Evolutionary conservation across 768 basidiomycete genomes (phyloP), one percentile per base, ranked within the genome.

Genomic region (Boletus barrowsii): DNA sequence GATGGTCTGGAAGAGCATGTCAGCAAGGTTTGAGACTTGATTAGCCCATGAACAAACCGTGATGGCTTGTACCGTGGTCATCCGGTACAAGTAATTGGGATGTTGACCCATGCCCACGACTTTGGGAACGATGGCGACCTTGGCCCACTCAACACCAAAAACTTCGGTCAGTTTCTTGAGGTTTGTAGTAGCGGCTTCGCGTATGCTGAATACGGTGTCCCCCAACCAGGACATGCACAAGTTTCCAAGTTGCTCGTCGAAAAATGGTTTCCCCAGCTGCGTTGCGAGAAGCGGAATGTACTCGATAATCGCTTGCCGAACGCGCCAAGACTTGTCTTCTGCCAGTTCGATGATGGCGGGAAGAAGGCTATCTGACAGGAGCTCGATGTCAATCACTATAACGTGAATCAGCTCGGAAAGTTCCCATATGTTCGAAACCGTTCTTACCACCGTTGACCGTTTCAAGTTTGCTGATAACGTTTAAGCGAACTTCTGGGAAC

Each of bases 191-290:
- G 97, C 97, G n/a, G 96, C 89, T 71, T 99, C 97, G 42, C 97
- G 86, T 69, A 99, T 99, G 69, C 93, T 95, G 76, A 88, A 99
- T 17, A 99, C 97, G 33, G 91, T 97, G 72, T 99, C 97, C 9
- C 95, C 95, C 58, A 99, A 73, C 97, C 97, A 99, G 9, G 91
- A 92, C 95, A 99, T 97, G 79, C 97, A 99, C 29, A 99, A 78
- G 65, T 90, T 93, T 26, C 90, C 92, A 42, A 99, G 83, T 70
- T 96, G 93, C 65, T 98, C 97, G 71, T 99, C 95, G 70, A 99
- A 99, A 76, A 98, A 98, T 26, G 87, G 79, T 63, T 92, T 92
- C 50, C 97, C 97, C 53, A 99, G 82, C 69, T 99, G 97, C n/a
- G 88, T 94, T 41, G 97, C 95, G 43, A 99, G 87, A 20, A 98